phyloP scores from a whole-genome alignment of 768 basidiomycete species.

The Boletus sensibilis region DNA sequence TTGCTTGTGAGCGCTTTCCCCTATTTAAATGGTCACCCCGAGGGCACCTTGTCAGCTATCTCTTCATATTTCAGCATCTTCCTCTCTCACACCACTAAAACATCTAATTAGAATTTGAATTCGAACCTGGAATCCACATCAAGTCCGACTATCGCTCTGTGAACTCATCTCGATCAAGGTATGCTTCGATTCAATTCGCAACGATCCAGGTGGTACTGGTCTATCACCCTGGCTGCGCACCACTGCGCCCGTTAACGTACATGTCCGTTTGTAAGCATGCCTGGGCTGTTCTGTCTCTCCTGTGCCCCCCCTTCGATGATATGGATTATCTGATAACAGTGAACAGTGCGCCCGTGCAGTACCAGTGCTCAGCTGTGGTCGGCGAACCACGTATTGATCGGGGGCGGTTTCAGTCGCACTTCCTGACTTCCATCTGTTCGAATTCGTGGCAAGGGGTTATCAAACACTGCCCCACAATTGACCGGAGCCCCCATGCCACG shows the following conservation, averaged over 20 bases:
- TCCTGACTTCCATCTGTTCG: slow-evolving; percentile 14
- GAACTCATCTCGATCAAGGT: slow-evolving; percentile 15
- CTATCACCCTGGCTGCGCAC: slow-evolving; percentile 21
- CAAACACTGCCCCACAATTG: slow-evolving; percentile 24
- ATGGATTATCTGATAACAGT: slow-evolving; percentile 21
- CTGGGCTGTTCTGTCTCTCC: slow-evolving; percentile 3
- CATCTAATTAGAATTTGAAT: slow-evolving; percentile 6
- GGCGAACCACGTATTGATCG: slow-evolving; percentile 26
- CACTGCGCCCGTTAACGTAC: slow-evolving; percentile 16
- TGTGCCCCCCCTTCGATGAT: slow-evolving; percentile 3
- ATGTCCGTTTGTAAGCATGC: slow-evolving; percentile 2
- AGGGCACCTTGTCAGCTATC: background rate
- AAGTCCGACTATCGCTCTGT: slow-evolving; percentile 20
- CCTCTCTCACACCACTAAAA: slow-evolving; percentile 6
- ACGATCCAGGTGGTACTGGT: background rate
- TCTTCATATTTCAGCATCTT: background rate
- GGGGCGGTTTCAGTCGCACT: slow-evolving; percentile 21
- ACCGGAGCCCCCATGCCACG: slow-evolving; percentile 10
- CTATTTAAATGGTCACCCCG: background rate
- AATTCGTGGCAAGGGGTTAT: slow-evolving; percentile 20
- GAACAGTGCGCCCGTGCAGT: slow-evolving; percentile 11
- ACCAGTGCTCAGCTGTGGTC: slow-evolving; percentile 30
- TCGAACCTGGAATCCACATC: slow-evolving; percentile 20
- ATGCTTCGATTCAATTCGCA: slow-evolving; percentile 14
- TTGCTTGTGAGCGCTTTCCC: background rate